These are phyloP conservation scores for Guyanaporus albipodus DNA, from an alignment of 768 basidiomycete genomes.

Conservation along the genomic window DNA sequence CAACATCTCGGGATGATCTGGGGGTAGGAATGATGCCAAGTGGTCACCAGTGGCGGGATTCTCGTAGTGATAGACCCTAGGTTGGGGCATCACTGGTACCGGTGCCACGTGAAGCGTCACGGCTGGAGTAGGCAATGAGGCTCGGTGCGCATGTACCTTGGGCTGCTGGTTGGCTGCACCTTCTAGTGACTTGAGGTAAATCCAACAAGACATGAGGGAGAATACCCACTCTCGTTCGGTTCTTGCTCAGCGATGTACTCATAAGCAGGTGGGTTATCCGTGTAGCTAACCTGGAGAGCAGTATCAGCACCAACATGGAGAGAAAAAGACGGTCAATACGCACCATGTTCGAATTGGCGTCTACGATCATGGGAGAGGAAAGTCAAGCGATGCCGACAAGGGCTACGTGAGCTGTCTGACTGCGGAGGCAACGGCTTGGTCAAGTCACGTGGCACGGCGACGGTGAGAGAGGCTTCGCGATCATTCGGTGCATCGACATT, in stretches of 20 bases:
- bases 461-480: slow-evolving; percentile 10
- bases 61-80: slow-evolving; percentile 64
- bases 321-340: not conserved
- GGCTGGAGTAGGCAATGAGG: slow-evolving; percentile 11
- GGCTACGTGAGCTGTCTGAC: slow-evolving; percentile 14
- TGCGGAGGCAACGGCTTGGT: too few species aligned
- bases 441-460: slow-evolving; percentile 21
- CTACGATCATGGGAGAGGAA: slow-evolving; percentile 22
- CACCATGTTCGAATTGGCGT: slow-evolving; percentile 27
- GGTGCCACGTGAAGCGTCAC: slow-evolving; percentile 26
- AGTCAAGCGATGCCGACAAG: not conserved
- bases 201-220: not conserved
- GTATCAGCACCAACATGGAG: not conserved
- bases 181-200: slow-evolving; percentile 2
- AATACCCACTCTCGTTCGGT: slow-evolving; percentile 26
- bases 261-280: slow-evolving; percentile 49
- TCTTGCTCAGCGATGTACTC: slow-evolving; percentile 34
- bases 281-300: slow-evolving; percentile 13
- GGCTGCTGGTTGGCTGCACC: slow-evolving; percentile 11
- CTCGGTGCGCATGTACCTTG: slow-evolving; percentile 7
- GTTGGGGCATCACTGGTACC: slow-evolving; percentile 35
- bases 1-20: slow-evolving; percentile 78
- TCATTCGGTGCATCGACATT: too few species aligned
- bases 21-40: slow-evolving; percentile 62
- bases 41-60: slow-evolving; percentile 58